A percentile compares a stretch with the other conserved stretches of the same genome.
Evolutionary conservation across 2,329 filamentous ascomycete species (phyloP).

Genomic region (Diaporthe humulicola): DNA sequence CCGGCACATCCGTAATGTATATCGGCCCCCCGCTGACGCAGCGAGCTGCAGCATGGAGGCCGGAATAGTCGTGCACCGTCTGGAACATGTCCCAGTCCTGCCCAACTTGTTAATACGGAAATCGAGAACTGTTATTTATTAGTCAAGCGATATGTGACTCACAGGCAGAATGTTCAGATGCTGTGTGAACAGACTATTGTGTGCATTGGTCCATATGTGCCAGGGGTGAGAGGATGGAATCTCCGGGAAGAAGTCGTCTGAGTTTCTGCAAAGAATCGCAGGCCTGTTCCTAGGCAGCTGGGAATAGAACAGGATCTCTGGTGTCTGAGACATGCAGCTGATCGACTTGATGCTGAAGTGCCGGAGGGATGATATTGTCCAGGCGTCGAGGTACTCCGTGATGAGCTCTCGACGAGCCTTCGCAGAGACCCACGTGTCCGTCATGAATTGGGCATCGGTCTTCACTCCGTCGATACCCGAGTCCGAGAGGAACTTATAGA

Average conservation of each 20-base stretch:
- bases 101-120: background rate
- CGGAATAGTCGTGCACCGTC: constrained; percentile 75
- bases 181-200: constrained; percentile 86
- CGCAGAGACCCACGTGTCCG: constrained; percentile 81
- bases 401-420: constrained; percentile 79
- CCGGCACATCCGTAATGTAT: constrained; percentile 93
- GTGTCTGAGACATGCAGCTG: constrained; percentile 94
- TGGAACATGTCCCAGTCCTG: constrained; percentile 82
- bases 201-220: constrained; percentile 95
- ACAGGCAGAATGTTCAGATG: constrained; percentile 85
- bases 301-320: constrained; percentile 87
- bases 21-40: constrained; percentile 93
- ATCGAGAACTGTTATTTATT: background rate
- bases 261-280: constrained; percentile 83
- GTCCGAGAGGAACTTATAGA: constrained; percentile 83
- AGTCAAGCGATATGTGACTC: background rate
- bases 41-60: constrained; percentile 90
- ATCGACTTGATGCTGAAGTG: constrained; percentile 85
- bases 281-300: constrained; percentile 84
- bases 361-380: constrained; percentile 82
- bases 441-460: constrained; percentile 91
- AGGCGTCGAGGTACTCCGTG: constrained; percentile 85
- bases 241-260: constrained; percentile 92
- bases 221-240: constrained; percentile 86
- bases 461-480: constrained; percentile 90